A percentile compares a stretch with the other conserved stretches of the same genome.
phyloP scores from a whole-genome alignment of 345 rosid genomes.

The Salix viminalis region DNA sequence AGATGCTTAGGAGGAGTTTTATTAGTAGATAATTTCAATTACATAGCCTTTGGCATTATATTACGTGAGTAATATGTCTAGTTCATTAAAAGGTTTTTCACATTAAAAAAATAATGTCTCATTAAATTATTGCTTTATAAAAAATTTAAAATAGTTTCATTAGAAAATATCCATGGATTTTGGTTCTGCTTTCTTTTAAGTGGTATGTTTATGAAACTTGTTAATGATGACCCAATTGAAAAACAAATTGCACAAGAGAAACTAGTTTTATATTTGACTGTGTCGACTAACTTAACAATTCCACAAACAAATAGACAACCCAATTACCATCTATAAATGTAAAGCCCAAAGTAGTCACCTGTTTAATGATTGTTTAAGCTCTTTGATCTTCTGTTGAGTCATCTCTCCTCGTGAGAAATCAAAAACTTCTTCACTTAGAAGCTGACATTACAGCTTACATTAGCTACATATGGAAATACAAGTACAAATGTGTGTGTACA shows the following conservation, averaged over 20 bases:
- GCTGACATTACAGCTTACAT: conserved; percentile 43
- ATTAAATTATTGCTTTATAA: background rate
- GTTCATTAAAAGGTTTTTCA: background rate
- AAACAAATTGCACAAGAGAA: background rate
- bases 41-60: background rate
- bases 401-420: conserved; percentile 99
- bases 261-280: background rate
- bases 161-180: background rate
- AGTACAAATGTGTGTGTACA: background rate
- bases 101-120: background rate
- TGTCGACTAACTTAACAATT: background rate
- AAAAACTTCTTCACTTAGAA: conserved; percentile 96
- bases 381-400: conserved; percentile 96
- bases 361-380: conserved; percentile 91
- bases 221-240: background rate
- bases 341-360: conserved; percentile 38
- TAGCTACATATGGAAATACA: conserved; percentile 3
- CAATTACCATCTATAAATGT: background rate
- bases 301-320: background rate
- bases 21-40: background rate
- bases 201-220: background rate
- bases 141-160: background rate
- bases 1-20: background rate
- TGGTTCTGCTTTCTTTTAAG: background rate
- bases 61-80: background rate